Evolutionary conservation across 2,329 filamentous ascomycete genomes (phyloP), one percentile per base, ranked within the genome.

Genomic region (Verticillium zaregamsianum): DNA sequence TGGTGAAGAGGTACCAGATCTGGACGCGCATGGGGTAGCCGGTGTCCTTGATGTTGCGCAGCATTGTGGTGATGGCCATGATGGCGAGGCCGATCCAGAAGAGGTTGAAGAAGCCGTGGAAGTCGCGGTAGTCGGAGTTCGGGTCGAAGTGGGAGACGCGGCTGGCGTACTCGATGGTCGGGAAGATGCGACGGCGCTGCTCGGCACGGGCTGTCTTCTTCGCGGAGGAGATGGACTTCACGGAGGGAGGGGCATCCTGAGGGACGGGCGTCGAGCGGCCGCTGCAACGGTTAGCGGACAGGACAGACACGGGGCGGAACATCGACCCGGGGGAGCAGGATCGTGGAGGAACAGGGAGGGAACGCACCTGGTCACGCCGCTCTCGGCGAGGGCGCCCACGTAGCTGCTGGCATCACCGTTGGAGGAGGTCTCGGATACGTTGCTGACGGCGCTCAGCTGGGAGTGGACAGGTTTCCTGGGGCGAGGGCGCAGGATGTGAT

Each of bases 21-120:
- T 91, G 84, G 58, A 96, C 87, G 70, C 90, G 86, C 69, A 98
- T 80, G 17, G 93, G 91, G 72, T 90, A 91, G 25, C 95, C 95
- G 0, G 92, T 97, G 73, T 98, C 95, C 75, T 94, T 96, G 71
- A 95, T 86, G 74, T 97, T 98, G 70, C 94, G 88, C 70, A 97
- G 78, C 81, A 93, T 92, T n/a, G 91, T 91, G 3, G 94, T 98
- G 65, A 97, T 89, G 69, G 93, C 92, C 93, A 99, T 97, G 75
- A 99, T 96, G 68, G 91, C 92, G 63, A 99, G 82, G 11, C 92
- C 92, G 66, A 99, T 94, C 95, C 95, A 99, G 79, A 99, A 99
- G 40, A 99, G 85, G 60, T 95, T 92, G 79, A 97, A 99, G 84
- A 99, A 99, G 72, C 95, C 95, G 69, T 92, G 88, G 74, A 99